These are phyloP conservation scores for Pisolithus tinctorius DNA, from an alignment of 768 basidiomycete genomes.

Conservation along the genomic window DNA sequence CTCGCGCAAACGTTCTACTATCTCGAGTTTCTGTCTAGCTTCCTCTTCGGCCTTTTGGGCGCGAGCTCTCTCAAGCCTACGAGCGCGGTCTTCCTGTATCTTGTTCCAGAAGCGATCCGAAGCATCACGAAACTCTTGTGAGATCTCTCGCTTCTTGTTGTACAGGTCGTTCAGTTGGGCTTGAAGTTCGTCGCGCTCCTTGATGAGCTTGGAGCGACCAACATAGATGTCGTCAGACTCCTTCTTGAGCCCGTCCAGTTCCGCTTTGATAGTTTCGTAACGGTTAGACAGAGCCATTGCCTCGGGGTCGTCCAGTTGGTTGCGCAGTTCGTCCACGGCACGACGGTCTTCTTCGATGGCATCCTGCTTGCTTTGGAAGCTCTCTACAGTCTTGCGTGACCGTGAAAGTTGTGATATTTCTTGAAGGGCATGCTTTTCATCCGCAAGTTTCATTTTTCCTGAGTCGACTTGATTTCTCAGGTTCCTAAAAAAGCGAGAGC, in stretches of 20 bases:
- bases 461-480: constrained; percentile 90
- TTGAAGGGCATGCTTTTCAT: constrained; percentile 91
- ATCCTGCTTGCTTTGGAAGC: constrained; percentile 73
- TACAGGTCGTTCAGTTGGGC: constrained; percentile 64
- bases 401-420: constrained; percentile 78
- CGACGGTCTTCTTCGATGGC: constrained; percentile 74
- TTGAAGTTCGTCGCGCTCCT: constrained; percentile 76
- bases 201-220: constrained; percentile 73
- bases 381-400: constrained; percentile 67
- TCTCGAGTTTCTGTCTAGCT: constrained; percentile 71
- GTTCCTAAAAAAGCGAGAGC: constrained; percentile 38
- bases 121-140: constrained; percentile 66
- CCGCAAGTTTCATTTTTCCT: constrained; percentile 84
- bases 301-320: constrained; percentile 87
- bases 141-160: constrained; percentile 69
- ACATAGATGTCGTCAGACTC: constrained; percentile 82
- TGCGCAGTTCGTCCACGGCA: constrained; percentile 70
- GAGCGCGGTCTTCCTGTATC: constrained; percentile 81
- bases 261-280: constrained; percentile 74
- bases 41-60: constrained; percentile 74
- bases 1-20: constrained; percentile 75
- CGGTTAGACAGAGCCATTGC: constrained; percentile 72
- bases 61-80: constrained; percentile 71
- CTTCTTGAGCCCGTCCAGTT: constrained; percentile 82
- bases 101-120: constrained; percentile 81